Evolutionary conservation across 257 asterid species (phyloP).

Genomic region (Nicotiana attenuata): DNA sequence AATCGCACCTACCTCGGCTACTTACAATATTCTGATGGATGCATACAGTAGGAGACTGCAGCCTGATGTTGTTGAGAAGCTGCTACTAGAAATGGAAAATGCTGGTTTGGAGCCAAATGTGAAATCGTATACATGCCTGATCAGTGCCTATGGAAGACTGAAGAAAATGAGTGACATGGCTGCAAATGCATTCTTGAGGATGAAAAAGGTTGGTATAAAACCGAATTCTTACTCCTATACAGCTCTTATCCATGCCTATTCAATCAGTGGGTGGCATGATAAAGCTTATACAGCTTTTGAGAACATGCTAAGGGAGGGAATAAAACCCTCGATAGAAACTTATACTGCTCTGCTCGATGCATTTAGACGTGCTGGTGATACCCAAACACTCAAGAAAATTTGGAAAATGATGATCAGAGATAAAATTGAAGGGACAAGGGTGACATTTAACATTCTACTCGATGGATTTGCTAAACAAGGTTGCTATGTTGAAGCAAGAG

Average conservation of each 20-base stretch:
- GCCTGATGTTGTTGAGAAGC: slow-evolving; percentile 76
- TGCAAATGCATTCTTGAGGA: slow-evolving; percentile 76
- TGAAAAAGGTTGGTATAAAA: slow-evolving; percentile 72
- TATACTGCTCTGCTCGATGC: slow-evolving; percentile 84
- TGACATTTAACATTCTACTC: slow-evolving; percentile 71
- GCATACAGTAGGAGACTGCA: slow-evolving; percentile 85
- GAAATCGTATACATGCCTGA: slow-evolving; percentile 76
- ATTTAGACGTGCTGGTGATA: slow-evolving; percentile 81
- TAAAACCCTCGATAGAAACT: slow-evolving; percentile 77
- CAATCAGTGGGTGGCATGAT: slow-evolving; percentile 77
- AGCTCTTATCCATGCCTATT: slow-evolving; percentile 82
- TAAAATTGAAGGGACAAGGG: slow-evolving; percentile 60
- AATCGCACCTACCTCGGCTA: slow-evolving; percentile 58
- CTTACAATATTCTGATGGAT: slow-evolving; percentile 81
- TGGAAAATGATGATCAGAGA: slow-evolving; percentile 80
- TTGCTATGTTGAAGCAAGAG: slow-evolving; percentile 70
- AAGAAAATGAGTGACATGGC: slow-evolving; percentile 84
- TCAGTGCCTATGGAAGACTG: slow-evolving; percentile 86
- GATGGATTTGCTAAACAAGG: slow-evolving; percentile 96
- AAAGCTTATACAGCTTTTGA: slow-evolving; percentile 68
- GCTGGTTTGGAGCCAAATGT: slow-evolving; percentile 65
- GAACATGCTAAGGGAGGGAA: slow-evolving; percentile 64
- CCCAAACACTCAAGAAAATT: slow-evolving; percentile 64
- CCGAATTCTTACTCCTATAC: slow-evolving; percentile 90
- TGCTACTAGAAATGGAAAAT: slow-evolving; percentile 72